phyloP scores from a whole-genome alignment of 2,329 filamentous ascomycete genomes.

The Aspergillus bombycis region DNA sequence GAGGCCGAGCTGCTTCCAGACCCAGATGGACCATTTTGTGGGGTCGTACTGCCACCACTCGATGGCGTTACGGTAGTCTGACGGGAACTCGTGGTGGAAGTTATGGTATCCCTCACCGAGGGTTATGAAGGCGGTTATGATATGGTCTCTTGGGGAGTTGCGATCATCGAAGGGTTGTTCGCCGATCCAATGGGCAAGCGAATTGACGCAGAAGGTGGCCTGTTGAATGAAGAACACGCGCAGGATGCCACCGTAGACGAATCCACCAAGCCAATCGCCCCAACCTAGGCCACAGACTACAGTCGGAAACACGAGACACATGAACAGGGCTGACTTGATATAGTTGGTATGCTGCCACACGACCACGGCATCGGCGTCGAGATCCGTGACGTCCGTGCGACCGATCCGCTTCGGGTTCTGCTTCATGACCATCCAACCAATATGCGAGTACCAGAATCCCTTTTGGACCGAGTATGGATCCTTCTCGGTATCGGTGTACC shows the following conservation, averaged over 20 bases:
- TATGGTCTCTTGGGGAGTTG: slow-evolving; percentile 81
- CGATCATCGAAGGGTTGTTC: slow-evolving; percentile 87
- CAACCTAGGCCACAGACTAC: slow-evolving; percentile 73
- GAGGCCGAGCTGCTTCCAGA: slow-evolving; percentile 77
- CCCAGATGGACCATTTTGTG: slow-evolving; percentile 82
- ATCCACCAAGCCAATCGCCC: slow-evolving; percentile 76
- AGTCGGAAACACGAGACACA: slow-evolving; percentile 74
- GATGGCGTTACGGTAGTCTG: slow-evolving; percentile 83
- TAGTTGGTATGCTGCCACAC: slow-evolving; percentile 84
- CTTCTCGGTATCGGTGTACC: slow-evolving; percentile 86
- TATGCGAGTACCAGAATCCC: slow-evolving; percentile 73
- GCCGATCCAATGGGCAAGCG: slow-evolving; percentile 81
- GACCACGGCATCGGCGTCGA: slow-evolving; percentile 80
- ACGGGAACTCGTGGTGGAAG: slow-evolving; percentile 56
- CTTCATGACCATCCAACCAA: slow-evolving; percentile 68
- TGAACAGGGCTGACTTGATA: slow-evolving; percentile 69
- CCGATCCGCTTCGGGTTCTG: slow-evolving; percentile 83
- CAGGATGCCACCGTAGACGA: slow-evolving; percentile 79
- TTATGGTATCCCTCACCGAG: slow-evolving; percentile 89
- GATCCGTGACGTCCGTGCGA: slow-evolving; percentile 80
- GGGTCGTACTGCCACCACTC: slow-evolving; percentile 86
- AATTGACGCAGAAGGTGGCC: slow-evolving; percentile 89
- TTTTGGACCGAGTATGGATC: slow-evolving; percentile 86
- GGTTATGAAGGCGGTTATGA: slow-evolving; percentile 78
- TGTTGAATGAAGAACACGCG: slow-evolving; percentile 84